Base-by-base conservation (phyloP, 805 yeast species). In the Metschnikowia colocasiae region DNA sequence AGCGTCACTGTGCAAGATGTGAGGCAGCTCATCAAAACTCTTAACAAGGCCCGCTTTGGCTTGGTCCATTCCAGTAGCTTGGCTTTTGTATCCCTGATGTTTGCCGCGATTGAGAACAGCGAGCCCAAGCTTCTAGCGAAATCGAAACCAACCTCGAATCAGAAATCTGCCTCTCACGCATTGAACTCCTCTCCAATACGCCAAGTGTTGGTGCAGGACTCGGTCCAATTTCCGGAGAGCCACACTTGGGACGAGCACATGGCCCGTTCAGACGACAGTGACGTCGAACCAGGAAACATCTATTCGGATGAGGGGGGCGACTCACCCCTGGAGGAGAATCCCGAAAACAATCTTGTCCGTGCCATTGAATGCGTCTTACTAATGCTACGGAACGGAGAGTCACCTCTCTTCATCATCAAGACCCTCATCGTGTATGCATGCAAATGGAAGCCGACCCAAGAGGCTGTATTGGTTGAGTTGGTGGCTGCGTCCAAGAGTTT, bases 211-310 rank as follows among this genome's bases (percentile, higher is more conserved):
- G 23, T 20, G 10, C 6, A 16, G 7, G 41, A 38, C 22, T 26
- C 15, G 10, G 32, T 18, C 12, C 31, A 18, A 2, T 35, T 20
- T 10, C 25, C 38, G 2, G 13, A 36, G 12, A 36, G 9, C n/a
- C 18, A n/a, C 8, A 6, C 6, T 1, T 58, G 62, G 52, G 56
- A 61, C 7, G 37, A 46, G 13, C 73, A 59, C 39, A 62, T 69
- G 59, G 63, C 62, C 25, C 43, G 33, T 19, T 57, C 64, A 0
- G 66, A 63, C 16, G 66, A 62, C 36, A 63, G 65, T 33, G 66
- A 60, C 34, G 38, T 54, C 5, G 66, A 60, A 22, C 47, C 58
- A 0, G 54, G 48, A 1, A 15, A 32, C 1, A 5, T 50, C 6
- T 47, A 46, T 20, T 42, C 50, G 1, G 53, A 52, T 23, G 42